phyloP scores from a whole-genome alignment of 2,329 filamentous ascomycete genomes.

The Clarireedia homoeocarpa region DNA sequence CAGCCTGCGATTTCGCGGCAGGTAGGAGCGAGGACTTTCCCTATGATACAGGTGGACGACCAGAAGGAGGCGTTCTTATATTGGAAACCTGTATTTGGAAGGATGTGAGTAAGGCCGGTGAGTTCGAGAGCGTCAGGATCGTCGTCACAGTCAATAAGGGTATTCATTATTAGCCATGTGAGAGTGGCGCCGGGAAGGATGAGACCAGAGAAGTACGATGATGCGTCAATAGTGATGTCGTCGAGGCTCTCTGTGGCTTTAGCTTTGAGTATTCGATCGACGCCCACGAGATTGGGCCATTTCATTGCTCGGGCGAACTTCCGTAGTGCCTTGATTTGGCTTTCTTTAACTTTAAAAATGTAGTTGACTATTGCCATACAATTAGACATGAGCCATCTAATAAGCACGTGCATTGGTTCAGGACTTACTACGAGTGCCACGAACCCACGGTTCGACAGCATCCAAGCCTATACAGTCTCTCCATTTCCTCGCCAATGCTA shows the following conservation, averaged over 20 bases:
- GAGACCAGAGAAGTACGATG: conserved; percentile 71
- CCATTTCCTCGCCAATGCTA: conserved; percentile 69
- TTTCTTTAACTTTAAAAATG: conserved; percentile 55
- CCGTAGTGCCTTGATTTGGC: conserved; percentile 60
- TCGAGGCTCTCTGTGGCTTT: conserved; percentile 44
- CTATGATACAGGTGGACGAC: conserved; percentile 63
- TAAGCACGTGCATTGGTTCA: background rate
- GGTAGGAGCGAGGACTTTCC: conserved; percentile 67
- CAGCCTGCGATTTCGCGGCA: conserved; percentile 65
- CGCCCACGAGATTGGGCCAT: conserved; percentile 65
- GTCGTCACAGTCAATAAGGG: conserved; percentile 66
- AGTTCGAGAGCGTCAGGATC: conserved; percentile 58
- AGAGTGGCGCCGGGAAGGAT: conserved; percentile 63
- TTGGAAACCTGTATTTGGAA: conserved; percentile 66
- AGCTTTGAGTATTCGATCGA: conserved; percentile 54
- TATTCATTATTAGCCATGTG: conserved; percentile 72
- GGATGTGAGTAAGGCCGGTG: conserved; percentile 58
- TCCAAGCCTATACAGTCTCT: conserved; percentile 59
- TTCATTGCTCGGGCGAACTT: conserved; percentile 66
- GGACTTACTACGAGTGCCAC: conserved; percentile 29
- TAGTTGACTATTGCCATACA: conserved; percentile 38
- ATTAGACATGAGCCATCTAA: conserved; percentile 6
- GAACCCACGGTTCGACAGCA: conserved; percentile 39
- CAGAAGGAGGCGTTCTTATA: conserved; percentile 74
- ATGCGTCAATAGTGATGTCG: conserved; percentile 58